Conservation (phyloP, 2,329 filamentous ascomycete species). For the Microsporum canis region DNA sequence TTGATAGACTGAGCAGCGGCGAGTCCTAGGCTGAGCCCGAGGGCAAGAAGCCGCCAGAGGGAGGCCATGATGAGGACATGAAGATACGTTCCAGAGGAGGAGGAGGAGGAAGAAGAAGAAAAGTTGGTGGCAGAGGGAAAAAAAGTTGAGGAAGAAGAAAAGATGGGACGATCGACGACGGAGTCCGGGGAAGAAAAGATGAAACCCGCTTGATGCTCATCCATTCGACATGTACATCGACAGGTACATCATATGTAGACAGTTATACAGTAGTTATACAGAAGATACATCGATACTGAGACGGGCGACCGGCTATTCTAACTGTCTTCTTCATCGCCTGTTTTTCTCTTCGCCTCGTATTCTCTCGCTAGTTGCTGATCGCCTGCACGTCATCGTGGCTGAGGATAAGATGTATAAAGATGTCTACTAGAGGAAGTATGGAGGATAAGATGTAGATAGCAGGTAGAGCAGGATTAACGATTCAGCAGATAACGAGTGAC, state of each 20-base stretch:
- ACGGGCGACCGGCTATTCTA: no score
- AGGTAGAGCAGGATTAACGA: no score
- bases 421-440: no score
- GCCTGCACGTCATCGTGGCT: no score
- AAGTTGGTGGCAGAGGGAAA: neutral
- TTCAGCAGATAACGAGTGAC: no score
- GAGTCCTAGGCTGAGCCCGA: slow-evolving; percentile 1
- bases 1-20: slow-evolving; percentile 4
- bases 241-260: neutral
- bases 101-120: neutral
- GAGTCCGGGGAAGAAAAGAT: neutral
- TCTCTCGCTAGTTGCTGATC: no score
- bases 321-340: no score
- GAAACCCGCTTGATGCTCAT: neutral
- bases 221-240: neutral
- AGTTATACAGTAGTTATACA: neutral
- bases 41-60: neutral
- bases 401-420: no score
- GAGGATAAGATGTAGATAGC: no score
- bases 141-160: neutral
- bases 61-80: neutral
- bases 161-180: neutral
- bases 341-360: no score
- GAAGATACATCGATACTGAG: no score
- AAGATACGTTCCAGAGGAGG: neutral